phyloP scores from a whole-genome alignment of 495 filamentous ascomycete species.

The Penicillium antarcticum region DNA sequence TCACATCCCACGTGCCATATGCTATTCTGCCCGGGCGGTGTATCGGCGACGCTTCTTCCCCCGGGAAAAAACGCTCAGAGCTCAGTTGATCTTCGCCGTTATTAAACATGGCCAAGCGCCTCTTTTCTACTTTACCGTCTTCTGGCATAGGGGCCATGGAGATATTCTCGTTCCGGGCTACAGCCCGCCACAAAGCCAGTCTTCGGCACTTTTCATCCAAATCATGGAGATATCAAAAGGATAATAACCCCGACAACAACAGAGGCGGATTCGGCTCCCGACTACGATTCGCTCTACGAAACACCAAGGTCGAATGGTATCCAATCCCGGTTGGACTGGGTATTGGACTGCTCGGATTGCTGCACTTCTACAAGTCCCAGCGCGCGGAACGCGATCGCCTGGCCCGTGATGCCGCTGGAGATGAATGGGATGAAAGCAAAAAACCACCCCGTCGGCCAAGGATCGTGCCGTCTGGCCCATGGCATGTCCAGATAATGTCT shows the following conservation, averaged over 20 bases:
- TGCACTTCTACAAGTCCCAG: conserved; percentile 77
- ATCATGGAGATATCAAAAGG: conserved; percentile 34
- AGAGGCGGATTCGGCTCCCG: conserved; percentile 62
- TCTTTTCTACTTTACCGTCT: conserved; percentile 25
- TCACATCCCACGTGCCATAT: conserved; percentile 4
- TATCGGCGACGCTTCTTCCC: conserved; percentile 10
- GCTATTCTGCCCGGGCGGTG: conserved; percentile 17
- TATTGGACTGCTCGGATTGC: conserved; percentile 78
- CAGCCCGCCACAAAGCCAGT: conserved; percentile 31
- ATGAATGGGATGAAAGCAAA: conserved; percentile 40
- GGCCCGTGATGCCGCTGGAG: conserved; percentile 48
- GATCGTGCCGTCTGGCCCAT: conserved; percentile 82
- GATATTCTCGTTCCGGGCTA: conserved; percentile 40
- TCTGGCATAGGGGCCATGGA: conserved; percentile 33
- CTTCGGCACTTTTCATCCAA: conserved; percentile 44
- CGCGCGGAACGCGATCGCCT: conserved; percentile 50
- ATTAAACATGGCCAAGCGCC: conserved; percentile 42
- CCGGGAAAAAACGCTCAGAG: conserved; percentile 12
- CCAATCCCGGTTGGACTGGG: conserved; percentile 92
- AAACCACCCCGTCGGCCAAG: conserved; percentile 62
- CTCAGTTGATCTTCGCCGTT: conserved; percentile 7
- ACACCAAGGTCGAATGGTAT: conserved; percentile 88
- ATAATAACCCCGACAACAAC: conserved; percentile 35
- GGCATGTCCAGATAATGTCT: conserved; percentile 96
- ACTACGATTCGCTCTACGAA: conserved; percentile 58